Evolutionary conservation across 306 rosid species (phyloP).

Genomic region (Dicorynia guianensis): DNA sequence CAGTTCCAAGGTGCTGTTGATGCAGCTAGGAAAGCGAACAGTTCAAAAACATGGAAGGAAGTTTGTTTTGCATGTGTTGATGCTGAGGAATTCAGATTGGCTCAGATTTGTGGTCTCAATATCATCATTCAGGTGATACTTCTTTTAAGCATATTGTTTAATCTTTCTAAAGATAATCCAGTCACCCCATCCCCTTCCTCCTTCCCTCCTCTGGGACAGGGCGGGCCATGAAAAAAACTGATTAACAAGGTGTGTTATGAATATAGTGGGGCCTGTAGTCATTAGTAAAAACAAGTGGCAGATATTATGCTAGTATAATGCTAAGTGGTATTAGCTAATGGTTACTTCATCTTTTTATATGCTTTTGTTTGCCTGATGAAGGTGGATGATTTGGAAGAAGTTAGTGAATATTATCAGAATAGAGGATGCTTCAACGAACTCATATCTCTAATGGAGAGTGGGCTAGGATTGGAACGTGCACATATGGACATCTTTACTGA

Average conservation of each 20-base stretch:
- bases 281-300: slow-evolving; percentile 22
- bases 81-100: slow-evolving; percentile 95
- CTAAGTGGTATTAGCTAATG: background rate
- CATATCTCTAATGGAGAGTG: slow-evolving; percentile 97
- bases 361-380: slow-evolving; percentile 33
- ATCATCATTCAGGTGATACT: slow-evolving; percentile 77
- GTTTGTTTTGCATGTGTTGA: slow-evolving; percentile 97
- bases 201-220: no score
- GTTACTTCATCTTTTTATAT: slow-evolving; percentile 40
- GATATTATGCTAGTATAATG: slow-evolving; percentile 1
- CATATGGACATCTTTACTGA: slow-evolving; percentile 98
- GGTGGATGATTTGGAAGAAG: slow-evolving; percentile 99
- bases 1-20: slow-evolving; percentile 98
- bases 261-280: background rate
- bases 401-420: slow-evolving; percentile 92
- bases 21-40: slow-evolving; percentile 97
- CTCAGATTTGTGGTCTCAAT: slow-evolving; percentile 96
- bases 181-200: background rate
- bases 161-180: slow-evolving; percentile 19
- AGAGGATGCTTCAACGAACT: slow-evolving; percentile 95
- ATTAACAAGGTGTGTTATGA: background rate
- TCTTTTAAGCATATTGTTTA: slow-evolving; percentile 23
- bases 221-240: no score
- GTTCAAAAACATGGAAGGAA: slow-evolving; percentile 96
- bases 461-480: slow-evolving; percentile 92